These are phyloP conservation scores for Phytophthora foliorum DNA, from an alignment of 352 stramenopile genomes.

Conservation along the genomic window DNA sequence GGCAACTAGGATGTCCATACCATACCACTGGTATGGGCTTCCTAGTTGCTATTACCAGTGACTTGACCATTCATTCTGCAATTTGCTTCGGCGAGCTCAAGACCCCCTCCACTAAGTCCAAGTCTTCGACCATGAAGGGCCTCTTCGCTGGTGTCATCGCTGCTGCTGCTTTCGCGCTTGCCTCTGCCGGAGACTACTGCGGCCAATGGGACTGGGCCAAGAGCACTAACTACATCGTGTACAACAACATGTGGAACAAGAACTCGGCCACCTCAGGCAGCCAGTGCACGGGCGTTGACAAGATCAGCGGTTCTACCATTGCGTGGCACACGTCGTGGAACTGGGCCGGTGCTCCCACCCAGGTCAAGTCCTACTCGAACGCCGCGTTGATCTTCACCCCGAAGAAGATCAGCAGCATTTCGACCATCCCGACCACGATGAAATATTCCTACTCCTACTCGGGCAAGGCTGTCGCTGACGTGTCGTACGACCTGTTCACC, in stretches of 20 bases:
- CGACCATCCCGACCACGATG: slow-evolving; percentile 41
- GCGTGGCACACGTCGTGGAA: slow-evolving; percentile 54
- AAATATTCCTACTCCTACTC: slow-evolving; percentile 42
- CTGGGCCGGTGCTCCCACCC: slow-evolving; percentile 34
- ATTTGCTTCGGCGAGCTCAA: slow-evolving; percentile 17
- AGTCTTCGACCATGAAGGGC: slow-evolving; percentile 21
- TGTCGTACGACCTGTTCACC: slow-evolving; percentile 45
- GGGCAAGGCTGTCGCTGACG: slow-evolving; percentile 38
- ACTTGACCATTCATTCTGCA: slow-evolving; percentile 18
- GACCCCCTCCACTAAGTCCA: not conserved
- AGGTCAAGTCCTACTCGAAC: slow-evolving; percentile 60
- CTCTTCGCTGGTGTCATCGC: slow-evolving; percentile 28
- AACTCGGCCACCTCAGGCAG: slow-evolving; percentile 43
- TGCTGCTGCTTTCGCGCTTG: slow-evolving; percentile 22
- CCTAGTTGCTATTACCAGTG: no score
- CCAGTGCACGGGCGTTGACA: slow-evolving; percentile 57
- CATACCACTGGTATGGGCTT: no score
- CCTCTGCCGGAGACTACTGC: slow-evolving; percentile 30
- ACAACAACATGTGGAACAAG: slow-evolving; percentile 63
- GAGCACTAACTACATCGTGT: slow-evolving; percentile 51
- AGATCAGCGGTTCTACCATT: slow-evolving; percentile 39
- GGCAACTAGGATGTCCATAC: no score
- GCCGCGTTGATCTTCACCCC: slow-evolving; percentile 45
- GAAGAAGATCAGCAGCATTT: slow-evolving; percentile 35
- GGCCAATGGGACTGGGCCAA: slow-evolving; percentile 49